Evolutionary conservation across 2,329 filamentous ascomycete genomes (phyloP), one percentile per base, ranked within the genome.

Genomic region (Botrytis elliptica): DNA sequence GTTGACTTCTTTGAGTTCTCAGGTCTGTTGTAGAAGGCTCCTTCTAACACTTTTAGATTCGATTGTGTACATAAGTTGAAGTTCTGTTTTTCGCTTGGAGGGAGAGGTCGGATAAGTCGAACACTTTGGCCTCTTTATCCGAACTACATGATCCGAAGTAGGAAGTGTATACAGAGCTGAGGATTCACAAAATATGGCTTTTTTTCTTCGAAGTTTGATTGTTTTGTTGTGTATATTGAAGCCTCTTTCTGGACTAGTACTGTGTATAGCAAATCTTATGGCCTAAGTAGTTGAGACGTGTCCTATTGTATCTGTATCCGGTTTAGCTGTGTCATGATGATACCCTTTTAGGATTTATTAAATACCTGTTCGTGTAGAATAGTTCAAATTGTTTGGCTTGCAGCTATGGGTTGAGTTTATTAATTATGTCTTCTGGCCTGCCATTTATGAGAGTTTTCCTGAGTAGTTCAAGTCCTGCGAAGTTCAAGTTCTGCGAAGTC

Each of bases 161-260:
- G 33, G 18, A 20, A 9, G 4, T 18, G 29, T 25, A 18, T 20
- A 16, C 18, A 2, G 36, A n/a, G 22, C 6, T 38, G 33, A n/a
- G 3, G 1, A n/a, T 4, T 9, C 46, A 3, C 12, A 0, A 2
- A 18, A 55, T 22, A 1, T 9, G 20, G 33, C 6, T 22, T 2
- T 38, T 16, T 55, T 5, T 6, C 16, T 29, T 55, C 16, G 9
- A 14, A 38, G 22, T 25, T 14, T 36, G 33, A 46, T 52, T 18
- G 20, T 3, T 22, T 22, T 9, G 25, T 33, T 14, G 14, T 14
- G 25, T 9, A 16, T 0, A 7, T 18, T 40, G 36, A 42, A 18
- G 3, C 18, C 16, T 1, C 36, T 29, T 55, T 40, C 25, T 40
- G 20, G 4, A 20, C 36, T 29, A 29, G 29, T 29, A 29, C 29